Percentiles rank a stretch among this genome's conserved stretches.
These are phyloP conservation scores for Globisporangium okanoganense DNA, from an alignment of 352 stramenopile species.

Conservation along the genomic window DNA sequence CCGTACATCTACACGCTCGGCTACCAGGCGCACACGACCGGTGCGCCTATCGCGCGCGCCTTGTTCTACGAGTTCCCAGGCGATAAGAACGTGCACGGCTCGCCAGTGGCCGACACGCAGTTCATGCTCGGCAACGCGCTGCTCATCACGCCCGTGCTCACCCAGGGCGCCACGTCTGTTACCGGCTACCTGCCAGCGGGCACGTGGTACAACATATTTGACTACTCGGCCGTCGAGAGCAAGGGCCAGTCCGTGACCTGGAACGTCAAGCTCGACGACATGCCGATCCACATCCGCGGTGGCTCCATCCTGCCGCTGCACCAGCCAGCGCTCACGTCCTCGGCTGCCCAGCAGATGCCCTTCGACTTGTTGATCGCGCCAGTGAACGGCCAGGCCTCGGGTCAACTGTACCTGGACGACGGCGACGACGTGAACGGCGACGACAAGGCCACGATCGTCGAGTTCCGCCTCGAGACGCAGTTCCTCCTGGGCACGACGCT, in stretches of 20 bases:
- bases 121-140: constrained; percentile 46
- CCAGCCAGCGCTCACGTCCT: constrained; percentile 39
- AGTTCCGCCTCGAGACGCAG: constrained; percentile 19
- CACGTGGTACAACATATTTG: constrained; percentile 59
- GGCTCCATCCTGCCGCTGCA: constrained; percentile 48
- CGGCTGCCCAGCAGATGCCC: constrained; percentile 34
- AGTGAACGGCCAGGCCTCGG: constrained; percentile 16
- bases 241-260: constrained; percentile 24
- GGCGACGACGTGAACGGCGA: constrained; percentile 36
- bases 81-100: constrained; percentile 27
- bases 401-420: constrained; percentile 56
- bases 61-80: constrained; percentile 65
- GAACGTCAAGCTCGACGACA: constrained; percentile 45
- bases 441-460: constrained; percentile 25
- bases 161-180: constrained; percentile 36
- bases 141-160: constrained; percentile 49
- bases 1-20: constrained; percentile 81
- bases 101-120: constrained; percentile 38
- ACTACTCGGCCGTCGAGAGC: constrained; percentile 31
- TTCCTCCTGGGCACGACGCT: no score
- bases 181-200: constrained; percentile 41
- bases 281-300: constrained; percentile 53
- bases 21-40: constrained; percentile 42
- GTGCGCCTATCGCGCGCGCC: constrained; percentile 44
- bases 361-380: constrained; percentile 55